Evolutionary conservation across 1,139 yeast species (phyloP), one percentile per base, ranked within the genome.

Genomic region (Yamadazyma trypodendri): DNA sequence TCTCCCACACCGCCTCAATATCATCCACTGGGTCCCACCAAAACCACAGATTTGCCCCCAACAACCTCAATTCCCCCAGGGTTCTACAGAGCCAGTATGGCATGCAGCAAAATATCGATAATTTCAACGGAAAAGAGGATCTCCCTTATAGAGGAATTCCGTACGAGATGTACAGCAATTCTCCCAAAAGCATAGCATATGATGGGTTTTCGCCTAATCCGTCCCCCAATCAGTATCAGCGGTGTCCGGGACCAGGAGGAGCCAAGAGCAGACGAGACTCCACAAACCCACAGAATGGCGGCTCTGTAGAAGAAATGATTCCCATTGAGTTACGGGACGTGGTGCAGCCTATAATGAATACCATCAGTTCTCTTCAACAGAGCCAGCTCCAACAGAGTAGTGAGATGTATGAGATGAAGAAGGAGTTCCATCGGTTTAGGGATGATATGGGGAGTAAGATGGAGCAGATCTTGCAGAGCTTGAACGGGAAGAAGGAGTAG

Each of bases 401-500:
- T 14, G 52, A 50, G 22, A 36, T 52, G 10, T 42, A 41, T 24
- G 51, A 46, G 22, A 40, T 52, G 24, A 40, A 46, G 24, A 45
- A 43, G 22, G 56, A 52, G 32, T 41, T 52, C 31, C 29, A 45
- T 25, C 37, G 39, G 15, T 51, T 50, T 31, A 50, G 47, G 31
- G 32, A 34, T 14, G 50, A 50, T 8, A 31, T 49, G 10, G 40
- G 44, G 6, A 18, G 36, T 11, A 44, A 41, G 28, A 27, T 51
- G 9, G 46, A 47, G 14, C 45, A 44, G 34, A 36, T 51, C 18
- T 32, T 42, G 6, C 38, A 36, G 11, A 32, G 27, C 6, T 32
- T 32, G 24, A 14, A 28, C 11, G 10, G 12, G 15, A 10, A 12
- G 15, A 9, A 11, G 11, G 18, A 28, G 20, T 7, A 13, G 20